phyloP scores from a whole-genome alignment of 768 basidiomycete genomes.

The Chalciporus pseudorubinellus region DNA sequence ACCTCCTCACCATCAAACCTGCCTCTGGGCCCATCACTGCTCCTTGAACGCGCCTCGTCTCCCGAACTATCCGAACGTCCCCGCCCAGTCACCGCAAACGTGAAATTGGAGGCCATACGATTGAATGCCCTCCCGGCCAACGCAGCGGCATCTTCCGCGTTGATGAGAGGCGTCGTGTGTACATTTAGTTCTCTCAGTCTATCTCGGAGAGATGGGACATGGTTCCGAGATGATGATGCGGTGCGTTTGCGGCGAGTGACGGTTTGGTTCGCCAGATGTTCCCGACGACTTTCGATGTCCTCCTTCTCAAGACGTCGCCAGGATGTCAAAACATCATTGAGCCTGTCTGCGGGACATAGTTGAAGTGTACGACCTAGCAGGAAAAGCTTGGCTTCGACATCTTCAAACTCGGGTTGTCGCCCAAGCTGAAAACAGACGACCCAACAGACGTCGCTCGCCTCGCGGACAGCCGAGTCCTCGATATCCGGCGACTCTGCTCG shows the following conservation, averaged over 20 bases:
- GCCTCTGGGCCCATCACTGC: constrained; percentile 40
- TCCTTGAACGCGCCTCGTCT: constrained; percentile 29
- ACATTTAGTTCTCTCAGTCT: constrained; percentile 67
- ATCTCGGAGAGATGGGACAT: constrained; percentile 54
- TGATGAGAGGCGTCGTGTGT: constrained; percentile 64
- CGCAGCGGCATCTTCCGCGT: constrained; percentile 76
- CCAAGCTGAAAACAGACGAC: constrained; percentile 86
- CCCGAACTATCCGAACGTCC: constrained; percentile 22
- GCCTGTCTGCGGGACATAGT: constrained; percentile 78
- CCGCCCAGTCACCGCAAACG: constrained; percentile 56
- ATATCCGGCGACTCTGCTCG: constrained; percentile 31
- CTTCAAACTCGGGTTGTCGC: constrained; percentile 71
- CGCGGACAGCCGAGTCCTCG: constrained; percentile 43
- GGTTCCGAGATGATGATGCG: constrained; percentile 29
- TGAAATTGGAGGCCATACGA: constrained; percentile 72
- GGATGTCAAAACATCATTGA: constrained; percentile 70
- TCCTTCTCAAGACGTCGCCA: constrained; percentile 78
- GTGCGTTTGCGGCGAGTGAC: constrained; percentile 12
- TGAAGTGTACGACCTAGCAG: constrained; percentile 81
- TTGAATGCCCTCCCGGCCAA: constrained; percentile 78
- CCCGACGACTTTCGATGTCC: constrained; percentile 51
- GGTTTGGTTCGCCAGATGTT: constrained; percentile 34
- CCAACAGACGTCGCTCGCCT: constrained; percentile 86
- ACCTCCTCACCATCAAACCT: constrained; percentile 57
- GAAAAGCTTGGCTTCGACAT: constrained; percentile 61